Evolutionary conservation across 2,329 filamentous ascomycete species (phyloP), one percentile per base, ranked within the genome.

Genomic region (Fusarium burgessii): DNA sequence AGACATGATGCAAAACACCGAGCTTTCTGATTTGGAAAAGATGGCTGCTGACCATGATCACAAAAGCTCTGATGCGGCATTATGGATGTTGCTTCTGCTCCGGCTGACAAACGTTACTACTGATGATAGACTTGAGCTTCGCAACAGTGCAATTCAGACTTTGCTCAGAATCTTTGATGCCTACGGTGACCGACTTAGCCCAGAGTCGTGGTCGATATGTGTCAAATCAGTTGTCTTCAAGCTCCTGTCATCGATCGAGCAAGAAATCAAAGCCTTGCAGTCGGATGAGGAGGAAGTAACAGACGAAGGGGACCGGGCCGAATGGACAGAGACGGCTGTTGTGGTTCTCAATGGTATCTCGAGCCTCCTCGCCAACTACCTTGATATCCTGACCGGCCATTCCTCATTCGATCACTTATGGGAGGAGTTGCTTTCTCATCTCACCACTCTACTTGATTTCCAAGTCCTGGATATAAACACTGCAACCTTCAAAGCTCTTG

Each of bases 151-250:
- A 2, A 93, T 98, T 25, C 95, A 98, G 79, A 98, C 95, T 0
- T 84, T 98, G 6, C 87, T 98, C 60, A 89, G 94, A 47, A 97
- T 98, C 23, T 94, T 98, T 69, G 94, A 97, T 78, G 94, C 93
- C 3, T 97, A 97, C 70, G 94, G 94, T 14, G 92, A 95, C 71
- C 91, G 92, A 57, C 85, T 98, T 7, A 91, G 88, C 42, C 86
- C 93, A 0, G 89, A 92, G 76, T 91, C 93, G 1, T 98, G 94
- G 95, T 91, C 91, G 50, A 86, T 95, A 32, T 96, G 94, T 74
- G 88, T 97, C 59, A 91, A 92, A 65, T 90, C 89, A 10, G 92
- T 98, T 10, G 86, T 97, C 4, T 95, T 97, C 80, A 89, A 89
- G 64, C 89, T 97, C 72, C 81, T 97, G 6, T 86, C 90, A 7